These are phyloP conservation scores for Candida suzukii DNA, from an alignment of 805 yeast genomes.

Conservation along the genomic window DNA sequence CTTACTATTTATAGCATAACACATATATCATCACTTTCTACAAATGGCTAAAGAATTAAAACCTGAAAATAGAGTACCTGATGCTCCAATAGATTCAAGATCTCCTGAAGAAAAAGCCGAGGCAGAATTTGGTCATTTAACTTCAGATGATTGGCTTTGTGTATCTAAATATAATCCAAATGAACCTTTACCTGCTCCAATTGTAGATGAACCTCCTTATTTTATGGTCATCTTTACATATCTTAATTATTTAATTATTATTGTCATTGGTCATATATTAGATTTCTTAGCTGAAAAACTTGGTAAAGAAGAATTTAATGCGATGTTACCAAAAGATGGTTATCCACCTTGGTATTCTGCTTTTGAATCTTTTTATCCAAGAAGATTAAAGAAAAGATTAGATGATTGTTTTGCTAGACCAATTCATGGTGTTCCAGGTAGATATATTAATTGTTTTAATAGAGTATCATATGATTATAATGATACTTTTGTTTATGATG, in stretches of 20 bases:
- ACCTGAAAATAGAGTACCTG: slow-evolving; percentile 16
- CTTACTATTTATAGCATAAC: too few relatives aligned
- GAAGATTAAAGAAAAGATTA: slow-evolving; percentile 84
- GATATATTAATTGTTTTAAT: slow-evolving; percentile 76
- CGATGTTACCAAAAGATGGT: slow-evolving; percentile 74
- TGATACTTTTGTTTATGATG: slow-evolving; percentile 64
- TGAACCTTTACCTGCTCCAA: slow-evolving; percentile 54
- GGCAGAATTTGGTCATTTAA: slow-evolving; percentile 66
- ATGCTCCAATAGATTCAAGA: slow-evolving; percentile 23
- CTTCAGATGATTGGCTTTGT: slow-evolving; percentile 58
- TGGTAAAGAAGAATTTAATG: slow-evolving; percentile 55
- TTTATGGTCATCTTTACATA: slow-evolving; percentile 75
- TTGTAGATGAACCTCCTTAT: slow-evolving; percentile 82
- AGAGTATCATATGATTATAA: slow-evolving; percentile 64
- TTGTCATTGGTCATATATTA: slow-evolving; percentile 82
- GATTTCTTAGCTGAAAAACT: slow-evolving; percentile 81
- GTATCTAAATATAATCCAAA: slow-evolving; percentile 49
- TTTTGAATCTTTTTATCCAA: slow-evolving; percentile 87
- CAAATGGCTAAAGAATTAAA: neutral
- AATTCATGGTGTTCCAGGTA: slow-evolving; percentile 96
- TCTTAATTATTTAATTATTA: slow-evolving; percentile 73
- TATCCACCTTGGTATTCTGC: slow-evolving; percentile 94
- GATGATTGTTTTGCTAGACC: slow-evolving; percentile 96
- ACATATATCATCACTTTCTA: neutral
- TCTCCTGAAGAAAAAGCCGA: slow-evolving; percentile 36